Evolutionary conservation across 257 asterid species (phyloP).

Genomic region (Solanum clarkiae): DNA sequence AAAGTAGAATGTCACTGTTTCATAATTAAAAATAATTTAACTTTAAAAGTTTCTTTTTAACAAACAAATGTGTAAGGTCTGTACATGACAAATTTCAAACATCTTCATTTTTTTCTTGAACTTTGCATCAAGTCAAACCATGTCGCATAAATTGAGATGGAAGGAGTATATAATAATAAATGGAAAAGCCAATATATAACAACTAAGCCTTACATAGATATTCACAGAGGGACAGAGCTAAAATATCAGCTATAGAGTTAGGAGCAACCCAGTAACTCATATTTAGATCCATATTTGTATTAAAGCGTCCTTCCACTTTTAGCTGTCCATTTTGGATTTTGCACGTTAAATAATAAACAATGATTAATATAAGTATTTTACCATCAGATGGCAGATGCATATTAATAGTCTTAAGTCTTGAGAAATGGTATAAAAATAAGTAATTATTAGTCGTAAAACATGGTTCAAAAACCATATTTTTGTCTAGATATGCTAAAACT

Average conservation of each 20-base stretch:
- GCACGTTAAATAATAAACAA: no score
- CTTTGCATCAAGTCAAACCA: neutral
- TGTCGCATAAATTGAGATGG: neutral
- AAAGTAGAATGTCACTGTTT: neutral
- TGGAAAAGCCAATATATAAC: neutral
- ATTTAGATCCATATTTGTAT: neutral
- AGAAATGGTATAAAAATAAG: no score
- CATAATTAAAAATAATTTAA: neutral
- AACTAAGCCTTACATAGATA: neutral
- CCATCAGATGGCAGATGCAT: no score
- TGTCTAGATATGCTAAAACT: no score
- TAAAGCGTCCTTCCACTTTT: no score
- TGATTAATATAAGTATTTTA: no score
- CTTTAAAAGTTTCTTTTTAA: neutral
- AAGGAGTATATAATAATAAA: neutral
- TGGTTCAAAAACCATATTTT: no score
- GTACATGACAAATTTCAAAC: neutral
- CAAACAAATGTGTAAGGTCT: neutral
- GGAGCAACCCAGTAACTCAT: neutral
- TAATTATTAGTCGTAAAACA: no score
- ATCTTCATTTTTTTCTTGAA: neutral
- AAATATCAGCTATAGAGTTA: neutral
- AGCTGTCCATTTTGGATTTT: no score
- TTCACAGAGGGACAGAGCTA: neutral
- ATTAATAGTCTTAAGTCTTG: no score